Base-by-base conservation (phyloP, 345 rosid species). In the Salix dunnii region DNA sequence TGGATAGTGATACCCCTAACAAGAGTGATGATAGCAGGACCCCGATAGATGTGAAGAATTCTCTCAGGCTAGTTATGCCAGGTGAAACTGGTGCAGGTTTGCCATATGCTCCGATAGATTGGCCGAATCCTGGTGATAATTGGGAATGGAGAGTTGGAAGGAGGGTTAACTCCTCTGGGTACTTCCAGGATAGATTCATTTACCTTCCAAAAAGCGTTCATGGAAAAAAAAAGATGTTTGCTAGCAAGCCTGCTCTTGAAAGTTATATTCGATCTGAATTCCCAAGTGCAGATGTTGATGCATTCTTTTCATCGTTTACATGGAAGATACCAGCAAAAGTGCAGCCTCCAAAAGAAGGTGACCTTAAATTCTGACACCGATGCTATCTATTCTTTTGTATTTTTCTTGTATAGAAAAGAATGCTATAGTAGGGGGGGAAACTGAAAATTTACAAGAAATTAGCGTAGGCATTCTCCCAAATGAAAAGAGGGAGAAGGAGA, bases 131-230 rank as follows among this genome's bases (percentile, higher is more conserved):
- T 4, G 95, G 93, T 71, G 95, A 89, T 79, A 82, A 62, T 51
- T 88, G 94, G 93, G 68, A 76, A 12, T 92, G 97, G 94, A 90
- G 69, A 61, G 93, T 83, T n/a, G 93, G 94, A 63, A 89, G 74
- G 46, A 84, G 92, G 77, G 61, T 84, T n/a, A 75, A 48, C 58
- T 27, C 18, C 27, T 49, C 78, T 28, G 93, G 91, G 21, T 73
- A 66, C 79, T 88, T 74, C 79, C 7, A 68, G 70, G 93, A 90
- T 84, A 87, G 92, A 66, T 92, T 79, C 51, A 51, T 79, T 12
- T 62, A 58, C 70, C 68, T 55, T 33, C 80, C 82, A n/a, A 82
- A 75, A 40, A 79, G 72, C 6, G 43, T 72, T 10, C 58, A 20
- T 25, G 43, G 12, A 23, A 17, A 11, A n/a, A 60, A 31, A 16